Conservation (phyloP, 1,139 yeast species). For the Starmera stellimalicola region DNA sequence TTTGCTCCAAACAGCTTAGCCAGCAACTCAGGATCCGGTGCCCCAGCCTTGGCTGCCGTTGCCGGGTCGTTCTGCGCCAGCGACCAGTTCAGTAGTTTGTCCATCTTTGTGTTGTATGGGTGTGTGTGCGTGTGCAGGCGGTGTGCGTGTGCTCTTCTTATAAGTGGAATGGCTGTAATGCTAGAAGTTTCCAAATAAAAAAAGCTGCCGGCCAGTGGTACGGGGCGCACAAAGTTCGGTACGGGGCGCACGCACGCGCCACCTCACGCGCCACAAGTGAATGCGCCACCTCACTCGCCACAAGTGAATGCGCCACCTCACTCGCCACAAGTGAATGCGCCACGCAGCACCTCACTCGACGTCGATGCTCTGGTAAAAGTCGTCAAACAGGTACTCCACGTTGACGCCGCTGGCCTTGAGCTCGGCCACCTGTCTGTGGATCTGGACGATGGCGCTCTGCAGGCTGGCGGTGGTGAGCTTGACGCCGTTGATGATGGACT, state of each 20-base stretch:
- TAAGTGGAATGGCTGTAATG: too few relatives aligned
- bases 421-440: conserved; percentile 52
- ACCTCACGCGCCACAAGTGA: too few relatives aligned
- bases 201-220: neutral
- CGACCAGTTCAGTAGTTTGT: conserved; percentile 86
- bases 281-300: too few relatives aligned
- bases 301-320: too few relatives aligned
- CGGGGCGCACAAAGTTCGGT: too few relatives aligned
- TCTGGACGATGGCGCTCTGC: conserved; percentile 40
- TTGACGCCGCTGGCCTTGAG: conserved; percentile 64
- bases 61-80: conserved; percentile 69
- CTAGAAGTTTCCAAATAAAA: neutral
- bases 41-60: conserved; percentile 49
- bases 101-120: too few relatives aligned
- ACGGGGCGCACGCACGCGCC: too few relatives aligned
- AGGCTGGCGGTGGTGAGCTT: conserved; percentile 38
- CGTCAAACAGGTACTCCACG: conserved; percentile 52
- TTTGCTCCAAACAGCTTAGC: conserved; percentile 71
- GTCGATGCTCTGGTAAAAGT: conserved; percentile 17
- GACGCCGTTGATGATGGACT: conserved; percentile 62
- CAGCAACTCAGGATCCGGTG: conserved; percentile 69
- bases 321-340: too few relatives aligned
- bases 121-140: too few relatives aligned
- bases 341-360: too few relatives aligned
- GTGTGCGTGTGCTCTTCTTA: neutral